Conservation (phyloP, 1,284 basidiomycete genomes). For the Naganishia sp. region DNA sequence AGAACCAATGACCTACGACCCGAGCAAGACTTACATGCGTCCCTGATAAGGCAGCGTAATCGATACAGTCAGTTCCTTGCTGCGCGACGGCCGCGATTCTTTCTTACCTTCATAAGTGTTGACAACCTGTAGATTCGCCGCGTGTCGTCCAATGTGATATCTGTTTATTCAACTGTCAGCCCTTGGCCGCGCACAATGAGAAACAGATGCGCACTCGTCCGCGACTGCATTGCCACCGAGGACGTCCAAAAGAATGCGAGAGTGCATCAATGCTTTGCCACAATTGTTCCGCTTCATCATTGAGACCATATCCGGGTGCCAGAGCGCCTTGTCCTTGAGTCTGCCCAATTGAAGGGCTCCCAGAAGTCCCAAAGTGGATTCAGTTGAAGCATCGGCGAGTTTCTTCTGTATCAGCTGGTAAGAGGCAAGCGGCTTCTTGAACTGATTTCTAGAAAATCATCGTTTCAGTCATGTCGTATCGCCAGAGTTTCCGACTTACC, state of each 20-base stretch:
- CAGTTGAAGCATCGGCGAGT: conserved; percentile 86
- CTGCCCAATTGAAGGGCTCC: conserved; percentile 79
- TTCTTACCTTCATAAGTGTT: conserved; percentile 84
- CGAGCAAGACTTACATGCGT: conserved; percentile 58
- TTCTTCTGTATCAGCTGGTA: conserved; percentile 98
- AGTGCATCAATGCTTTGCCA: conserved; percentile 82
- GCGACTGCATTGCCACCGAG: conserved; percentile 86
- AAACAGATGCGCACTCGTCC: conserved; percentile 68
- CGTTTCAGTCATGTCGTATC: not conserved
- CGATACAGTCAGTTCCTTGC: conserved; percentile 25
- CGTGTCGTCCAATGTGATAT: conserved; percentile 87
- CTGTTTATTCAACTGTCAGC: conserved; percentile 42
- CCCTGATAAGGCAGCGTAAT: conserved; percentile 42
- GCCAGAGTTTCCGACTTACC: conserved; percentile 49
- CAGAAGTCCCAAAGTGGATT: conserved; percentile 77
- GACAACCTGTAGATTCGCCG: conserved; percentile 84
- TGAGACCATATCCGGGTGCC: conserved; percentile 90
- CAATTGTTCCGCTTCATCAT: conserved; percentile 96
- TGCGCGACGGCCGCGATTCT: conserved; percentile 34
- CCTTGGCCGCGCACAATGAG: too few species aligned
- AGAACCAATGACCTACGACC: not conserved
- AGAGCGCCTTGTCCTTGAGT: conserved; percentile 76
- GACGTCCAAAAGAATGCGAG: conserved; percentile 78
- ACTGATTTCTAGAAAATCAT: conserved; percentile 63
- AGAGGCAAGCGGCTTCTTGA: conserved; percentile 81